Evolutionary conservation across 768 basidiomycete species (phyloP), one percentile per base, ranked within the genome.

Genomic region (Termitomyces bulborhizus): DNA sequence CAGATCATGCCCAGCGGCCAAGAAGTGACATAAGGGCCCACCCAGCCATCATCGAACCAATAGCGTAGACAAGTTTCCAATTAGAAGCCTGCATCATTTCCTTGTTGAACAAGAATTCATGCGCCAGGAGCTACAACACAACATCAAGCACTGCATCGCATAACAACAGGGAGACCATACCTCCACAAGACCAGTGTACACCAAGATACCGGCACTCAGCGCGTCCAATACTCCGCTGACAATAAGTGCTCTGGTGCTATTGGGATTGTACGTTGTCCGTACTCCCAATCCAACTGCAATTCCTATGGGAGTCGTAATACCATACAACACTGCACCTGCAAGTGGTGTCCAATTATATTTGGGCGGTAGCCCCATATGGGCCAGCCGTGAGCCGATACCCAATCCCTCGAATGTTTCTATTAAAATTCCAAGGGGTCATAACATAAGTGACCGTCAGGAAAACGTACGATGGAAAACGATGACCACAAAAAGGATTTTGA

Each of bases 351-450:
- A 84, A 52, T 66, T 70, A 63, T 83, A 88, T 56, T 68, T 65
- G 1, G 65, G 58, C 0, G 88, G 78, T 2, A 93, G 73, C 16
- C 72, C 70, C 65, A 98, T 78, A 67, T 77, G 84, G 1, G 95
- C 92, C 11, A 98, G 75, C 8, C 96, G 89, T 0, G 93, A 86
- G 8, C 96, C 96, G 21, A 98, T 75, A 67, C 93, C 96, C 44
- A 98, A 80, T 21, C 94, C 96, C 69, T 98, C 96, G 64, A 98
- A 98, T 42, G 82, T 88, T 79, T 96, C 90, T 93, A 32, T 32
- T 1, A 8, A 8, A n/a, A 12, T 39, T 11, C 32, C 21, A 32
- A 32, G 45, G 21, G 54, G 57, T 43, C 9, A 42, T 18, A 39
- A 55, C 2, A 26, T 6, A 26, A 51, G 11, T n/a, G 45, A 27